These are phyloP conservation scores for Paratrypanosoma confusum DNA, from an alignment of 208 protist species.

Conservation along the genomic window DNA sequence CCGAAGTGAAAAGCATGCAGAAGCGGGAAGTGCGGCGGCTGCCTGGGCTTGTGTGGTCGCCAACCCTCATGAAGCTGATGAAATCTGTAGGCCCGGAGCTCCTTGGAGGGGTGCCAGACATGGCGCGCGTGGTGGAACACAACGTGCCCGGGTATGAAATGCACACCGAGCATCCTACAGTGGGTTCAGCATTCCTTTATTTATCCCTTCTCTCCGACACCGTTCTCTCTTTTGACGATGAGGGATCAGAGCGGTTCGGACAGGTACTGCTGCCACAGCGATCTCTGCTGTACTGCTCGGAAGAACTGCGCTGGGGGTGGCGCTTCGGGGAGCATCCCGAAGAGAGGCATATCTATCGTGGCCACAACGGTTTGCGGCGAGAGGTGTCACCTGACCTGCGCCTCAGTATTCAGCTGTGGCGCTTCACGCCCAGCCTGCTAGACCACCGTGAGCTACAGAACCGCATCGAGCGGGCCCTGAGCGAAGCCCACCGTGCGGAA, in stretches of 20 bases:
- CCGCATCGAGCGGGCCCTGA: conserved; percentile 44
- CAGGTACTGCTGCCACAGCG: conserved; percentile 58
- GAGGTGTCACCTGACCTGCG: conserved; percentile 58
- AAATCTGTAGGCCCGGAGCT: conserved; percentile 16
- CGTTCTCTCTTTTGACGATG: conserved; percentile 75
- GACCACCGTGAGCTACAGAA: conserved; percentile 62
- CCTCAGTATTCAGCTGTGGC: conserved; percentile 77
- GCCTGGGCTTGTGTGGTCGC: conserved; percentile 66
- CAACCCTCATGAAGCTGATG: conserved; percentile 47
- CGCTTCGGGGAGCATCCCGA: conserved; percentile 59
- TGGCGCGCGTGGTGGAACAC: conserved; percentile 78
- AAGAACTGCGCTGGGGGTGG: conserved; percentile 78
- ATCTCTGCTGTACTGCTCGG: conserved; percentile 53
- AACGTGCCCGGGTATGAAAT: conserved; percentile 75
- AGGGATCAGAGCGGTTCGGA: conserved; percentile 53
- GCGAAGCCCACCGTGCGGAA: too few species aligned
- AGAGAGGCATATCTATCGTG: conserved; percentile 36
- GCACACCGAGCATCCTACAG: conserved; percentile 76
- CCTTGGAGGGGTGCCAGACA: conserved; percentile 47
- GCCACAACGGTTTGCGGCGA: conserved; percentile 11
- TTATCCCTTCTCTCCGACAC: conserved; percentile 71
- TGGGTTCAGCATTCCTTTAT: conserved; percentile 67
- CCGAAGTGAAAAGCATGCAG: conserved; percentile 62
- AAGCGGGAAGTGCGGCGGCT: conserved; percentile 52
- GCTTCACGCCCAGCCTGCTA: conserved; percentile 47